Evolutionary conservation across 2,329 filamentous ascomycete species (phyloP), one percentile per base, ranked within the genome.

Genomic region (Xylariaceae sp.): DNA sequence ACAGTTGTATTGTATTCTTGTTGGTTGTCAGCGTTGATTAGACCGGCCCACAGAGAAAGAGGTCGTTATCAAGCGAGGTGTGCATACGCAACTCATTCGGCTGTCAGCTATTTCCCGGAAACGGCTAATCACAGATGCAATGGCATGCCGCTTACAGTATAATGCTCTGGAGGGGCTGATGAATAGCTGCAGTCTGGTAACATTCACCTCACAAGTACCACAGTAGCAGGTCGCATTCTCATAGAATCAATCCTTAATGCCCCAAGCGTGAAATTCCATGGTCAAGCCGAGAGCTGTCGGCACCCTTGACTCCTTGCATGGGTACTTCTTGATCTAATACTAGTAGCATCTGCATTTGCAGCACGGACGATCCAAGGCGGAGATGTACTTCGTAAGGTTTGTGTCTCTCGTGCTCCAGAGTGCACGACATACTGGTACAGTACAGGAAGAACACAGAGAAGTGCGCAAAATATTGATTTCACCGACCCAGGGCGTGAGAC

Each of bases 291-390:
- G 58, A 60, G 58, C 58, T 63, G 57, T 64, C 58, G 61, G 61
- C 57, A 62, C 53, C 61, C 64, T 58, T 61, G 59, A 57, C 53
- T 63, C 56, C 59, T 62, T 64, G 60, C 63, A 62, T 63, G 42
- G 40, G 20, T 46, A 60, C 58, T 46, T 55, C 42, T 50, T 53
- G 50, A 53, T 57, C 49, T 29, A 46, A 35, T 45, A 41, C 49
- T 29, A 46, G 30, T 45, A 41, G 45, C 30, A 43, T 55, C 49
- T 57, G 47, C 50, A 53, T 49, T 48, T 43, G 39, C 50, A 46
- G 33, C 50, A 42, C 50, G 53, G 43, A 57, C 55, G 32, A 58
- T 59, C 58, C 20, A 40, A 18, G 45, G 20, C 7, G 26, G 39
- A 29, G 23, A 33, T 8, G 26, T 33, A 24, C 41, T 48, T 45